Evolutionary conservation across 2,329 filamentous ascomycete species (phyloP), one percentile per base, ranked within the genome.

Genomic region (Neonectria sp.): DNA sequence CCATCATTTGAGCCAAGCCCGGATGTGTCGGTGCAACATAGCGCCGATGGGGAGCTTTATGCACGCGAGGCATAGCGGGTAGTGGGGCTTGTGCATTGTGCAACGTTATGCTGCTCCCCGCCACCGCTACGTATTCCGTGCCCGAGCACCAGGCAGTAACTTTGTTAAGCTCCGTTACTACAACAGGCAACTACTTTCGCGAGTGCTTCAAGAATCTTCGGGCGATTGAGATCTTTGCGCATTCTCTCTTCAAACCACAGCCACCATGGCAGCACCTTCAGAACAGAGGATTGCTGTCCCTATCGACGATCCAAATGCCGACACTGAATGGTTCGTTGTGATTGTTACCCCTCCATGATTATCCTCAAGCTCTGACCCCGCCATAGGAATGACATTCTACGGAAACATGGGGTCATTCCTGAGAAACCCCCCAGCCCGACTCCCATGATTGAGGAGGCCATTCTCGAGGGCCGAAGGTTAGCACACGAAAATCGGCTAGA

Each of bases 391-490:
- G 96, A 99, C 75, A 99, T 99, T 77, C 91, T 99, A 65, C 93
- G 96, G 75, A 97, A 97, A 81, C 95, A 99, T 85, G 94, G 95
- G 72, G 88, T 99, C 73, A 98, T 99, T 69, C 96, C 96, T n/a
- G 95, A 98, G 80, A 98, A 97, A 80, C 95, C 95, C 0, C 95
- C 95, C 3, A 97, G 95, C 52, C 96, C 96, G 2, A 98, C 96
- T 2, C 95, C 95, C 7, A 92, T 97, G 84, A 98, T 99, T 76
- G 93, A 99, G 83, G 95, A 98, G 85, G 96, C 96, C 4, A 89
- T 99, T 53, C 82, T 92, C 24, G 93, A 97, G 83, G 96, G 93
- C 13, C 90, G 93, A 65, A 86, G 91, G 74, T 86, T 97, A 69
- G 95, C 95, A 31, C 91, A 98, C 77, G 95, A 98, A 79, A 98